Conservation (phyloP, 2,329 filamentous ascomycete genomes). For the Trichoderma polysporum region DNA sequence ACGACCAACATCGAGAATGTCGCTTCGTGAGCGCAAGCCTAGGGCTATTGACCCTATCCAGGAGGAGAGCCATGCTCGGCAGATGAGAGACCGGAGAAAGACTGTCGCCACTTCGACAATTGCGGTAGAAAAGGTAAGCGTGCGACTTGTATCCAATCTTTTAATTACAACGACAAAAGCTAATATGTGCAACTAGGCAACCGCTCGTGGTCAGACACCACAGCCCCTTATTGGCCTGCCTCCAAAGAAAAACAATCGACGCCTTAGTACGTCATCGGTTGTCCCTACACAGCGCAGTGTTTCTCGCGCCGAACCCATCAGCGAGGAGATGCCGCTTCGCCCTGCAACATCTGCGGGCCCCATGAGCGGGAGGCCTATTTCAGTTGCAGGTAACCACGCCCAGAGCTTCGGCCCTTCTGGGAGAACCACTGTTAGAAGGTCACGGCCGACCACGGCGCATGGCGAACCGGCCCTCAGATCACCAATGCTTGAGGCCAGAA, state of each 20-base stretch:
- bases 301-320: slow-evolving; percentile 14
- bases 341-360: slow-evolving; percentile 17
- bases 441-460: slow-evolving; percentile 49
- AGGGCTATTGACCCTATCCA: slow-evolving; percentile 56
- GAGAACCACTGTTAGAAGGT: slow-evolving; percentile 58
- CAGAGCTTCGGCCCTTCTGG: slow-evolving; percentile 34
- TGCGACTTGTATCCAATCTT: neutral
- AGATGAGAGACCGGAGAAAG: slow-evolving; percentile 53
- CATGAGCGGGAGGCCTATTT: slow-evolving; percentile 6
- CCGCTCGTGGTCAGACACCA: slow-evolving; percentile 34
- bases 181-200: slow-evolving; percentile 29
- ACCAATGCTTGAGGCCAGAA: slow-evolving; percentile 39
- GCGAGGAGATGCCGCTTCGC: slow-evolving; percentile 24
- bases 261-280: slow-evolving; percentile 50
- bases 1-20: slow-evolving; percentile 61
- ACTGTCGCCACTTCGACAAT: slow-evolving; percentile 39
- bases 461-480: slow-evolving; percentile 40
- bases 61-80: slow-evolving; percentile 37
- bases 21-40: slow-evolving; percentile 69
- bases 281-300: slow-evolving; percentile 22
- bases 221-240: slow-evolving; percentile 29
- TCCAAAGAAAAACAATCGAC: slow-evolving; percentile 42
- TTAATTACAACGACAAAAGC: neutral
- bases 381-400: slow-evolving; percentile 41
- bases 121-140: slow-evolving; percentile 31